Conservation (phyloP, 108 stramenopile species). For the Schizochytrium sp. region DNA sequence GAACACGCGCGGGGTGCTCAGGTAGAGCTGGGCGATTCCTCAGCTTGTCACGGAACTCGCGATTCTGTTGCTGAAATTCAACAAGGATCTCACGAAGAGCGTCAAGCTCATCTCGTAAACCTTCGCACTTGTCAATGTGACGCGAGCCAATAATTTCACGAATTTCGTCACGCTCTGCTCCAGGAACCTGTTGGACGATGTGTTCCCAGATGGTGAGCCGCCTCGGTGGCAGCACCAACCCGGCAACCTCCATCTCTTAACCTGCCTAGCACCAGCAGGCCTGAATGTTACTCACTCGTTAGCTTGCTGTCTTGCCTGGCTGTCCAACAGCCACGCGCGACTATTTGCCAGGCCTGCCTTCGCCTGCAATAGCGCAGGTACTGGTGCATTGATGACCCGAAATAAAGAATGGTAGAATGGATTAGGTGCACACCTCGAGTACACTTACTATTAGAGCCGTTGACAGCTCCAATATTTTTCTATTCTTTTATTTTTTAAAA, state of each 20-base stretch:
- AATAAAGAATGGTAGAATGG: too few relatives aligned
- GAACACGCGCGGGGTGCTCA: conserved; percentile 40
- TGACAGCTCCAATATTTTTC: too few relatives aligned
- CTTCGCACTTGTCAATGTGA: conserved; percentile 33
- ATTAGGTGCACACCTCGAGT: too few relatives aligned
- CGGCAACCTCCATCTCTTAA: conserved; percentile 12
- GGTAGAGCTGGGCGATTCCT: conserved; percentile 13
- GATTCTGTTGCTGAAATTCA: conserved; percentile 47
- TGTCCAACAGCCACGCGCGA: too few relatives aligned
- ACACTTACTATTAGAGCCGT: too few relatives aligned
- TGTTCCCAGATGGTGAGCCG: conserved; percentile 33
- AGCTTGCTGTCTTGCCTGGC: not conserved
- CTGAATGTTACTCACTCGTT: not conserved
- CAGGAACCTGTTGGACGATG: conserved; percentile 5
- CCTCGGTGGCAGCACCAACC: not conserved
- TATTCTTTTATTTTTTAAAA: too few relatives aligned
- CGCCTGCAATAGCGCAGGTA: too few relatives aligned
- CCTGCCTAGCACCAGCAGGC: not conserved
- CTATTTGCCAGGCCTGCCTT: too few relatives aligned
- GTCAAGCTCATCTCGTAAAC: conserved; percentile 17
- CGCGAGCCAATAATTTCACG: not conserved
- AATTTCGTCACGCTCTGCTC: conserved; percentile 45
- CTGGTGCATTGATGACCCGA: too few relatives aligned
- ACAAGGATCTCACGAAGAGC: conserved; percentile 48
- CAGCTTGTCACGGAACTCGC: conserved; percentile 20